Evolutionary conservation across 352 stramenopile species (phyloP), one percentile per base, ranked within the genome.

Genomic region (Globisporangium emineosum): DNA sequence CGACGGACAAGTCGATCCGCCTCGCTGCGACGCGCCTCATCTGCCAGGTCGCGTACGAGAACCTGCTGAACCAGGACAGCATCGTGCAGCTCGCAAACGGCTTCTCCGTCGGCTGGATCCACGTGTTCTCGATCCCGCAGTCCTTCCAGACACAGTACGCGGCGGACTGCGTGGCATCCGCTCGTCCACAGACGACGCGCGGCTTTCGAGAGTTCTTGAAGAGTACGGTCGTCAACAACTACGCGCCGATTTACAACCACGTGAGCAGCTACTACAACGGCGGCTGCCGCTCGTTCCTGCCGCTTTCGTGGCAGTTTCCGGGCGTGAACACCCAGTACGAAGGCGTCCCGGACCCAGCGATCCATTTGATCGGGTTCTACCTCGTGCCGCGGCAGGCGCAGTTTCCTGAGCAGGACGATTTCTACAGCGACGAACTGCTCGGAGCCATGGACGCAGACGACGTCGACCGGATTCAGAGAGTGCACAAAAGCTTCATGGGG

Each of bases 361-460:
- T 80, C 17, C 71, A 86, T 40, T 27, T 87, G 1, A 10, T 90
- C 5, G 81, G 75, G 0, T 87, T 88, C 61, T 88, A 77, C 53
- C 76, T 90, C 33, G 75, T 84, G 21, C 81, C 81, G 0, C 73
- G 81, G 50, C 73, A 88, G 50, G 73, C 73, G 33, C 81, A 90
- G 57, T 84, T 90, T 40, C 75, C 73, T 0, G 81, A 90, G n/a
- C 70, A 69, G 21, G 77, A 90, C 35, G 73, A 77, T 6, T 65
- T 70, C 25, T 85, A 73, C 51, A 49, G 68, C n/a, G 71, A 84
- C 19, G 73, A 87, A 27, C 54, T 90, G 52, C 21, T 88, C 51
- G 55, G 63, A 2, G 74, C 77, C 3, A 72, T 90, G 62, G 62
- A 66, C 45, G 52, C 56, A 5, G 50, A 55, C 30, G 68, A 75